Base-by-base conservation (phyloP, 257 asterid genomes). In the Thymus quinquecostatus region DNA sequence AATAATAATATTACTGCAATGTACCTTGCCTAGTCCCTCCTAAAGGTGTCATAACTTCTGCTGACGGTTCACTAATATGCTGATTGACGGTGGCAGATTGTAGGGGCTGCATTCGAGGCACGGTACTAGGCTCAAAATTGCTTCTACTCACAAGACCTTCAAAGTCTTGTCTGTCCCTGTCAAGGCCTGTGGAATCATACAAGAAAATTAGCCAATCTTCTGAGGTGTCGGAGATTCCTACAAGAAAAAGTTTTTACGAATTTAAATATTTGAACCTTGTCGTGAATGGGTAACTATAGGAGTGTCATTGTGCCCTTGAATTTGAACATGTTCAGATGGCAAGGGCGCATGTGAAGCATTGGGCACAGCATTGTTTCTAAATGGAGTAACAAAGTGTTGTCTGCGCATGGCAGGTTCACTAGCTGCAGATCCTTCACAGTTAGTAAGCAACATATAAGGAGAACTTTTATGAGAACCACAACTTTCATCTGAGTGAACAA, bases 351-450 rank as follows among this genome's bases (percentile, higher is more conserved):
- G 73, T 77, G 89, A 70, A 13, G 65, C 47, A 75, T 63, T 78
- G 59, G 75, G 48, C 72, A 68, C 76, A 28, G 77, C 74, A 63
- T 80, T 72, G 70, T 78, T 84, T 45, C 81, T 67, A 70, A 58
- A 5, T 36, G 89, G 85, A 77, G 63, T 65, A 38, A 70, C 80
- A 75, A 60, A 53, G 59, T 51, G 69, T 76, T 72, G 85, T 72
- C 75, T 56, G 34, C 30, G 79, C 68, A 72, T 64, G 56, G 74
- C 60, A 65, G 83, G 68, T 55, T 38, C 30, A 60, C 78, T 69
- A 77, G 81, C 78, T 45, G 82, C 71, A 76, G 69, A 76, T 64
- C 83, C 96, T 85, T 73, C 7, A 53, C 74, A 66, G 69, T 62
- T 70, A 9, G 74, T 69, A 70, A 44, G 66, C 53, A 72, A 69